Base-by-base conservation (phyloP, 257 asterid species). In the Anisodus tanguticus region DNA sequence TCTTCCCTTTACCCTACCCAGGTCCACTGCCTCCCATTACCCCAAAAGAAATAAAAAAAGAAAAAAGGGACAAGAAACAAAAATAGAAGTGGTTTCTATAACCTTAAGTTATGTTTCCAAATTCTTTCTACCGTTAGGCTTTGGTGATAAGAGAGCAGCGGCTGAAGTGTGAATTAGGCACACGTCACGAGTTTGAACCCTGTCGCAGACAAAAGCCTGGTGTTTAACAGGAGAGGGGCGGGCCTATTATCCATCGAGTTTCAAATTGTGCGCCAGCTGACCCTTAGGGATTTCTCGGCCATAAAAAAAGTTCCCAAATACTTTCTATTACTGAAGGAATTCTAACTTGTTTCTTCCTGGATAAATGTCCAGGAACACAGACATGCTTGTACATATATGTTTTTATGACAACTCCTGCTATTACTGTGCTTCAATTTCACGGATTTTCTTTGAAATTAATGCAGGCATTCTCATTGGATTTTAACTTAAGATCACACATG, bases 401-500 rank as follows among this genome's bases (percentile, higher is more conserved):
- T 47, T 59, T 63, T 84, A 15, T 58, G 43, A 39, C 37, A 37
- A 39, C 0, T 17, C 54, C 60, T 63, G 53, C 85, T 62, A 60
- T 63, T 64, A 45, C 47, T 26, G 66, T 81, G 58, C 31, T 53
- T 84, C 83, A 37, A 11, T 84, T 79, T 70, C 55, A 9, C 47
- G 4, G 12, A 71, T 9, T 51, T 43, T 49, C 22, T 71, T 79
- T 26, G 47, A 79, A 60, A 5, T n/a, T 53, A 13, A 81, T 78
- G 91, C 96, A 97, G 99, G 98, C 99, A 8, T 97, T 97, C 87
- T 97, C 99, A 13, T 88, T 97, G 88, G 99, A 97, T 90, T 97
- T 97, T 89, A 97, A 97, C 89, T 94, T 97, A 53, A 92, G 95
- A 87, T 97, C 99, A 77, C 99, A 97, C 84, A 97, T 95, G 99